Evolutionary conservation across 345 rosid genomes (phyloP).

Genomic region (Acer campestre): DNA sequence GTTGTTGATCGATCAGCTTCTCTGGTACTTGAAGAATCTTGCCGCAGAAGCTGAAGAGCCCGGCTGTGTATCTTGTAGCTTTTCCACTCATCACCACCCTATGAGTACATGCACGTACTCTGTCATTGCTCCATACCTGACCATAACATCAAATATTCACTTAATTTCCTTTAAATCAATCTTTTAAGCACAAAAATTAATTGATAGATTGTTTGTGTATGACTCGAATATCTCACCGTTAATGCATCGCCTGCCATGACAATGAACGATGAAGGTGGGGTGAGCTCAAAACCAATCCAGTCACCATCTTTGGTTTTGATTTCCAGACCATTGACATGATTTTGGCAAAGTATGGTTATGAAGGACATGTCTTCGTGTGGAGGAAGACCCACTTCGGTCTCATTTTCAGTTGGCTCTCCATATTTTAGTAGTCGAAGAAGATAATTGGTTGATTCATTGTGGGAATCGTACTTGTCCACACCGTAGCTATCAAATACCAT

Average conservation of each 20-base stretch:
- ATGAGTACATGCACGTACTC: conserved; percentile 9
- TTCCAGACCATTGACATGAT: conserved; percentile 36
- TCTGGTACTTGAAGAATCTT: conserved; percentile 8
- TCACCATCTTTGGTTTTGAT: conserved; percentile 31
- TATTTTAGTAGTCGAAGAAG: conserved; percentile 27
- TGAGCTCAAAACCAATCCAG: conserved; percentile 23
- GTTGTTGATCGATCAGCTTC: conserved; percentile 19
- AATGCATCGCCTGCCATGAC: conserved; percentile 18
- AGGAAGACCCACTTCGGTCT: neutral
- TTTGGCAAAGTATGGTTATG: conserved; percentile 30
- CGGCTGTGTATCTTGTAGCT: neutral
- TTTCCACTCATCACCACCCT: conserved; percentile 8
- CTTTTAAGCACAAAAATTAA: too few relatives aligned
- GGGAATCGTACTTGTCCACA: conserved; percentile 26
- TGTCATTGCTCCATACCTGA: conserved; percentile 6
- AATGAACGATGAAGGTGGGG: conserved; percentile 8
- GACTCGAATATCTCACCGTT: neutral
- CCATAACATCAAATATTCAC: too few relatives aligned
- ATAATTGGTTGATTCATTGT: conserved; percentile 10
- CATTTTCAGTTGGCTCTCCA: conserved; percentile 16
- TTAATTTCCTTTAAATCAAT: too few relatives aligned
- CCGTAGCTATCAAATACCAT: conserved; percentile 36
- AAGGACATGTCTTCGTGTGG: conserved; percentile 34
- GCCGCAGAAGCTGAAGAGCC: conserved; percentile 5
- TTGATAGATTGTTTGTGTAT: neutral